A percentile compares a stretch with the other conserved stretches of the same genome.
Conservation (phyloP, 169 alveolate genomes). For the Eimeria acervulina region DNA sequence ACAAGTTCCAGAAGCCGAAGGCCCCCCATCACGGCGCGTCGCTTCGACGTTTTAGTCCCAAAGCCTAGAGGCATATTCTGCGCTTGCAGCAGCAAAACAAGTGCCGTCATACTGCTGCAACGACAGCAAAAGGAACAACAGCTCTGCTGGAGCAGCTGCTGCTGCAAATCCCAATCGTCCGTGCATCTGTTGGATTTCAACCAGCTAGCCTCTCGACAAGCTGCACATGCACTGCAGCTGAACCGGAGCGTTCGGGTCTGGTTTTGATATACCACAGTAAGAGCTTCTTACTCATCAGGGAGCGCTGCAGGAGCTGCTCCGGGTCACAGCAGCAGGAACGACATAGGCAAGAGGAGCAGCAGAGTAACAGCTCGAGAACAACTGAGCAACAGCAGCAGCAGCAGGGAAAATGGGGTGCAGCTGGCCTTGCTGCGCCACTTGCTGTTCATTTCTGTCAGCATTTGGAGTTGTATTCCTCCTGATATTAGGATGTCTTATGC, state of each 20-base stretch:
- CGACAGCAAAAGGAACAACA: not conserved
- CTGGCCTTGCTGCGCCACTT: slow-evolving; percentile 78
- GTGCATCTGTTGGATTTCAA: not conserved
- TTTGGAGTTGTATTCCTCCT: slow-evolving; percentile 65
- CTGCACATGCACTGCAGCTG: not conserved
- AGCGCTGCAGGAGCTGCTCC: slow-evolving; percentile 18
- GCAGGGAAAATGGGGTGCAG: slow-evolving; percentile 51
- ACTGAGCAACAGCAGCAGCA: not conserved
- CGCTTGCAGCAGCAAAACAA: slow-evolving; percentile 5
- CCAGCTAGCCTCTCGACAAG: not conserved
- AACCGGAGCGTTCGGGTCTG: not conserved
- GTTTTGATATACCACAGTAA: not conserved
- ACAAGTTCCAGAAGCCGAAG: not conserved
- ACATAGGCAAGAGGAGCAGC: not conserved
- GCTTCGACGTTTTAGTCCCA: not conserved
- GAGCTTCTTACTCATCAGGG: not conserved
- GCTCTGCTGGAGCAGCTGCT: not conserved
- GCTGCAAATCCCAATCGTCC: not conserved
- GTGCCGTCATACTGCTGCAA: not conserved
- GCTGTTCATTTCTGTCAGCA: slow-evolving; percentile 72
- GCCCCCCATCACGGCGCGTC: not conserved
- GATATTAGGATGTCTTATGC: slow-evolving; percentile 51
- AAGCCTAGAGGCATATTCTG: not conserved
- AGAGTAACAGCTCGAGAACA: not conserved
- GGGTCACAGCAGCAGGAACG: not conserved